phyloP scores from a whole-genome alignment of 2,329 filamentous ascomycete species.

The Grosmannia clavigera region DNA sequence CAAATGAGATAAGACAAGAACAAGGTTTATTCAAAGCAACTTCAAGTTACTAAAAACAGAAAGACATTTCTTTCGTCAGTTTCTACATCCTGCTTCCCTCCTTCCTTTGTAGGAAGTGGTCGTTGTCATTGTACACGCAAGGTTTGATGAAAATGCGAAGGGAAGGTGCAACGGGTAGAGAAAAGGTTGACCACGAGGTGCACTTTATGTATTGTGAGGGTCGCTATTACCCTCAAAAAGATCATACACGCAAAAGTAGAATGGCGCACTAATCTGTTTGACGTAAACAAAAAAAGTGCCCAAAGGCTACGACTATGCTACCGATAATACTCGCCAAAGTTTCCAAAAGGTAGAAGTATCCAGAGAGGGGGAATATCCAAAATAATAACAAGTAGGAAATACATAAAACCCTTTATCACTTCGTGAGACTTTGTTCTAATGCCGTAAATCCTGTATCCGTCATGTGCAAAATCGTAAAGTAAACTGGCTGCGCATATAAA shows the following conservation, averaged over 20 bases:
- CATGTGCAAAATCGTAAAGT: background rate
- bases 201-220: background rate
- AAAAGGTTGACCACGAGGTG: background rate
- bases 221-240: background rate
- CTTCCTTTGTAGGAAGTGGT: background rate
- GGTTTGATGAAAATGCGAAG: background rate
- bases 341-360: background rate
- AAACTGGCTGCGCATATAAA: background rate
- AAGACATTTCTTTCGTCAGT: background rate
- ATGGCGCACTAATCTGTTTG: background rate
- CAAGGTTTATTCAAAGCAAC: too few species aligned
- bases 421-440: background rate
- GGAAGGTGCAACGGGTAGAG: background rate
- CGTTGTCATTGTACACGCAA: background rate
- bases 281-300: background rate
- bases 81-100: background rate
- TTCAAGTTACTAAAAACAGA: too few species aligned
- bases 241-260: background rate
- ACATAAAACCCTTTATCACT: background rate
- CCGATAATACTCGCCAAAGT: background rate
- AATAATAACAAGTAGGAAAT: background rate
- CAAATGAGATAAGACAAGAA: too few species aligned
- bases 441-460: background rate
- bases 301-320: background rate
- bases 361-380: background rate